Percentiles rank a stretch among this genome's conserved stretches.
Conservation (phyloP, 345 rosid species). For the Pelargonium nanum region DNA sequence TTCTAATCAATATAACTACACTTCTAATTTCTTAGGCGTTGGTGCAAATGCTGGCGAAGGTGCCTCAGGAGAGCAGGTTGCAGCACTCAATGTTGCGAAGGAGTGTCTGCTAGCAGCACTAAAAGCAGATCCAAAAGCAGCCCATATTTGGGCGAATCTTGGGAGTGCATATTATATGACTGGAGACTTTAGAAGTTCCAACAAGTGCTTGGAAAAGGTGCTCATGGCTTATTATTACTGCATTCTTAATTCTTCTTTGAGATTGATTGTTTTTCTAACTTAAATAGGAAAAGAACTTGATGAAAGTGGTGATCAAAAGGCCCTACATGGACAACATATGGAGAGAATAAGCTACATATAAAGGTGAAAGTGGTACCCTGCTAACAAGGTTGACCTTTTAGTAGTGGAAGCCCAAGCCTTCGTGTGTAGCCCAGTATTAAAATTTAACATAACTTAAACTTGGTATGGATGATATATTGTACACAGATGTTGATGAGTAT, state of each 20-base stretch:
- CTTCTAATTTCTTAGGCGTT: conserved; percentile 46
- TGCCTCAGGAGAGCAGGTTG: conserved; percentile 44
- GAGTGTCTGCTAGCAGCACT: conserved; percentile 73
- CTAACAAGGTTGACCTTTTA: too few relatives aligned
- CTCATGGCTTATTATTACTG: conserved; percentile 40
- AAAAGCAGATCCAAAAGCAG: conserved; percentile 70
- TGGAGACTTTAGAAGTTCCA: conserved; percentile 78
- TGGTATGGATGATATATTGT: not conserved
- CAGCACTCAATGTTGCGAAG: conserved; percentile 61
- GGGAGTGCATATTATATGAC: conserved; percentile 65
- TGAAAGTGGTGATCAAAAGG: too few relatives aligned
- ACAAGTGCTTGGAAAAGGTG: conserved; percentile 99
- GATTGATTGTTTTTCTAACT: conserved; percentile 1
- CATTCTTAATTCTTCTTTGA: conserved; percentile 30
- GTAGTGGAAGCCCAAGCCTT: too few relatives aligned
- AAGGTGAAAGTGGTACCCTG: too few relatives aligned
- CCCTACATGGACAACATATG: too few relatives aligned
- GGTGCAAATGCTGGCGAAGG: conserved; percentile 67
- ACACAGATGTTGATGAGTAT: too few relatives aligned
- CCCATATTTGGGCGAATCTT: conserved; percentile 74
- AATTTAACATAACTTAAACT: too few relatives aligned
- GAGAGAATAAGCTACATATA: too few relatives aligned
- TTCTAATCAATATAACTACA: not conserved
- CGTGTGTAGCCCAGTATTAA: too few relatives aligned
- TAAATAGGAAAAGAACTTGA: too few relatives aligned